Base-by-base conservation (phyloP, 2,329 filamentous ascomycete species). In the Exophiala phaeomuriformis region DNA sequence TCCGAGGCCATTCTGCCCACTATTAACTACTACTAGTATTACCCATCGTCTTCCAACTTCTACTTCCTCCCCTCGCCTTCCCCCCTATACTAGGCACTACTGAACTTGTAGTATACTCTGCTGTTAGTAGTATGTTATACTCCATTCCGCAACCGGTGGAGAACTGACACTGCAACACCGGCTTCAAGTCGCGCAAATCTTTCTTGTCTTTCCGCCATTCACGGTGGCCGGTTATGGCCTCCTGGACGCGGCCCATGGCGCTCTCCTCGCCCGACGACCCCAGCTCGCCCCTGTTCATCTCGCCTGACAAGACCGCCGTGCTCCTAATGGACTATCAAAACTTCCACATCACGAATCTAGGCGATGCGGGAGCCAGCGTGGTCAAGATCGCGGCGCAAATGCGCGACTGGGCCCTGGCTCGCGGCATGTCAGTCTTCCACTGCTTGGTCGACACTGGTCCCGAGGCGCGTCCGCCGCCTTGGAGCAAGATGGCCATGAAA, bases 251-350 rank as follows among this genome's bases (percentile, higher is more conserved):
- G 19, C 19, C 19, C 7, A 7, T n/a, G 33, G 39, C 42, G 47
- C 47, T 12, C n/a, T 31, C 41, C 44, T 54, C 30, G 39, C 47
- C 54, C 6, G 36, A 30, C 12, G 52, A 52, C 30, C 36, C 64
- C 59, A 10, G 57, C 56, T 47, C 56, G 57, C 58, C 56, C 30
- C 47, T 56, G 6, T 56, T 49, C n/a, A 64, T 66, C 47, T 49
- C 52, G 6, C 58, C 64, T 6, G 60, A 59, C 10, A 55, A 67
- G 45, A 67, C 66, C 1, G 64, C 64, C 5, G 47, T 68, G 2
- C 57, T 67, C n/a, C 61, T 68, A 6, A 61, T 67, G 4, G 66
- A 68, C 58, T 68, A 66, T 46, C 65, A 68, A 55, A 51, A 51
- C 35, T 33, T 63, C 9, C 53, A 64, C 29, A 53, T 65, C n/a